Conservation (phyloP, 164 flowering plant species). For the Vitis labrusca region DNA sequence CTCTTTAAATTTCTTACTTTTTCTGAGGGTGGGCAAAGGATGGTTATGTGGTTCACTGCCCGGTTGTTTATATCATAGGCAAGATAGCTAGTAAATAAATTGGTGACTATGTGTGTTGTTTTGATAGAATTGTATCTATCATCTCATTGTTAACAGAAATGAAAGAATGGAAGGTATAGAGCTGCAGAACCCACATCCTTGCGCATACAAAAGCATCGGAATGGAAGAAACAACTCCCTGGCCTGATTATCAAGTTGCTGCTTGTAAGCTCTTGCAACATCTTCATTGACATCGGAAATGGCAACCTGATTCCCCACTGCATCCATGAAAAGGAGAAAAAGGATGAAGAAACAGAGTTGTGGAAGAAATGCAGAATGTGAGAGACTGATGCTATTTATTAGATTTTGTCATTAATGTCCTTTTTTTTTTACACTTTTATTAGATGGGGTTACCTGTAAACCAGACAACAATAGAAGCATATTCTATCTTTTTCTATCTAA, state of each 20-base stretch:
- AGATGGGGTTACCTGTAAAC: no score
- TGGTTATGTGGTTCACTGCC: background rate
- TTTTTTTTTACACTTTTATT: no score
- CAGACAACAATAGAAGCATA: no score
- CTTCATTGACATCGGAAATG: slow-evolving; percentile 13
- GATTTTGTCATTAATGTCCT: no score
- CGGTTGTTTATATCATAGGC: no score
- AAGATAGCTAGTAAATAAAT: no score
- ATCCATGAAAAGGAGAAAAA: slow-evolving; percentile 7
- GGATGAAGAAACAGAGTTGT: background rate
- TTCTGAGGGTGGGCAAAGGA: no score
- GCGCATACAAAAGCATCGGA: slow-evolving; percentile 52
- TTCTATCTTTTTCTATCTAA: no score
- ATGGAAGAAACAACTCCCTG: slow-evolving; percentile 52
- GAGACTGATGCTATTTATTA: background rate
- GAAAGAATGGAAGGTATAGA: background rate
- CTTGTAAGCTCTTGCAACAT: slow-evolving; percentile 10
- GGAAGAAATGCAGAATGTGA: background rate
- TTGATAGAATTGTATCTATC: background rate
- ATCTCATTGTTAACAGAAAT: no score
- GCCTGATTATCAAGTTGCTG: slow-evolving; percentile 16
- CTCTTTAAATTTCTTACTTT: no score
- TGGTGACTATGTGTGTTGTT: no score
- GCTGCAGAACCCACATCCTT: slow-evolving; percentile 38
- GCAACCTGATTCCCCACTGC: slow-evolving; percentile 33